These are phyloP conservation scores for Barnettozyma californica DNA, from an alignment of 805 yeast genomes.

Conservation along the genomic window DNA sequence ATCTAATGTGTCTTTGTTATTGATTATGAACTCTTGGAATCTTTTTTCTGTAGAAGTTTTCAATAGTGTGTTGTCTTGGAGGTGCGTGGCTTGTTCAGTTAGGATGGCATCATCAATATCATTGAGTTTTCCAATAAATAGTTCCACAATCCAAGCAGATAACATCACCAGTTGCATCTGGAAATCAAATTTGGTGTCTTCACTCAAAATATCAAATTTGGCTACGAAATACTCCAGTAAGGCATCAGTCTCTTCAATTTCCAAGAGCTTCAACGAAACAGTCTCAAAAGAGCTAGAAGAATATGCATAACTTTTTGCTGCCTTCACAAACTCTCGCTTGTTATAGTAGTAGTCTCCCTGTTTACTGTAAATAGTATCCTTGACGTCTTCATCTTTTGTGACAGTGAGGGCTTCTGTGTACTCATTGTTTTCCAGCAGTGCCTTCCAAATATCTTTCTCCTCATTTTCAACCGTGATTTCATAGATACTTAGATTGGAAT, in stretches of 20 bases:
- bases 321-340: conserved; percentile 27
- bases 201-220: conserved; percentile 34
- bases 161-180: conserved; percentile 28
- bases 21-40: conserved; percentile 45
- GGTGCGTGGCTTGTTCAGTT: conserved; percentile 22
- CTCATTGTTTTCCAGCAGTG: conserved; percentile 42
- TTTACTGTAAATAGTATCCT: conserved; percentile 44
- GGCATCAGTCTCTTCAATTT: conserved; percentile 35
- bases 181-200: conserved; percentile 21
- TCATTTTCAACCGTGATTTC: conserved; percentile 73
- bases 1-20: conserved; percentile 49
- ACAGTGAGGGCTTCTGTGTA: conserved; percentile 61
- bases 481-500: conserved; percentile 50
- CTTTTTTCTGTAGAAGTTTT: conserved; percentile 27
- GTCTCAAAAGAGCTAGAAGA: conserved; percentile 67
- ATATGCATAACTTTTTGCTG: conserved; percentile 55
- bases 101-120: conserved; percentile 29
- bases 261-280: conserved; percentile 52
- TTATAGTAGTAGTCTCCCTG: conserved; percentile 49
- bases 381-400: conserved; percentile 32
- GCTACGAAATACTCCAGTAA: conserved; percentile 40
- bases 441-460: conserved; percentile 68
- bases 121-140: conserved; percentile 28
- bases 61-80: conserved; percentile 20
- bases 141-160: conserved; percentile 34